Evolutionary conservation across 306 rosid genomes (phyloP), one percentile per base, ranked within the genome.

Genomic region (Mimosa pudica): DNA sequence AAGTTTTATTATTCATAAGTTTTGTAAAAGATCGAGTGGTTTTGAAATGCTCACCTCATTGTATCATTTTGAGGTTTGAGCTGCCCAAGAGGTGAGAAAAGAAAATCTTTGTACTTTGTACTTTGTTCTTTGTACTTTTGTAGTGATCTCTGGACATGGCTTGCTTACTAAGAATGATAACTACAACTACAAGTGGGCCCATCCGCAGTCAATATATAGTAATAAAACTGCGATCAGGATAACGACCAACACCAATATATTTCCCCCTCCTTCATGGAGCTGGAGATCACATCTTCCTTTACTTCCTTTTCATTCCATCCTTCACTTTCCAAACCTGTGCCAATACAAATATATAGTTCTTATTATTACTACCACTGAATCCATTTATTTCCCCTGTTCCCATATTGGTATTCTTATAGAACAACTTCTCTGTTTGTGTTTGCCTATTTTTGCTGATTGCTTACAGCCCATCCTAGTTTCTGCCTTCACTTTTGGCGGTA

Each of bases 141-240:
- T 42, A 42, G 6, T 8, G 1, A 45, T 45, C 10, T 45, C 2
- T 45, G 48, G 48, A 45, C 48, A 45, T 45, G 48, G 10, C 48
- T 8, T 45, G 48, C 48, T 45, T 24, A 24, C 30, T 24, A 24
- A 24, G 42, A 38, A 38, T 38, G 73, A 55, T 57, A 83, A 77
- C 32, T 74, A 55, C 3, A 83, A 77, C 32, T 74, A 55, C 3
- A 5, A 73, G 85, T 76, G 89, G 88, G 78, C 76, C 84, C 89
- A 72, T 65, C 65, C 47, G n/a, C 10, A 20, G 73, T 47, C 32
- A 81, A 71, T 63, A n/a, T 18, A 57, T 67, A 33, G 44, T 41
- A 44, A n/a, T 72, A 16, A 70, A 64, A 79, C 77, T 47, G 81
- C 72, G 3, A 75, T 55, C 76, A 41, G 90, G 92, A 85, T 88